Percentiles rank a stretch among this genome's conserved stretches.
These are phyloP conservation scores for Phytophthora tentaculata DNA, from an alignment of 352 stramenopile species.

Conservation along the genomic window DNA sequence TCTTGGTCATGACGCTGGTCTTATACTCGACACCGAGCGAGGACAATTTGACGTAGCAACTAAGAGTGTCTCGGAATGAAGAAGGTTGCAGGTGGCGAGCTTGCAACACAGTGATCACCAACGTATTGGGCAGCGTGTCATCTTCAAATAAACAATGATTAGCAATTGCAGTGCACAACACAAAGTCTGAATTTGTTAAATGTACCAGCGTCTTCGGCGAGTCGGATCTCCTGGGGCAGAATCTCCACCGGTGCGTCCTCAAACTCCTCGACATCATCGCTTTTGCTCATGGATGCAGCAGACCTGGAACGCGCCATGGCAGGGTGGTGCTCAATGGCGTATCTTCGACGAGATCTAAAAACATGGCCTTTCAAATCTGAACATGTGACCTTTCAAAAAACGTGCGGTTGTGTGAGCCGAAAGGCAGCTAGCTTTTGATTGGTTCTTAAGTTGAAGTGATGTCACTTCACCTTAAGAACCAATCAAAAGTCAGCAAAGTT, in stretches of 20 bases:
- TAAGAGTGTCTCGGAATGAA: slow-evolving; percentile 62
- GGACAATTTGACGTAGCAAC: slow-evolving; percentile 77
- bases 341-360: not conserved
- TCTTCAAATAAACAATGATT: slow-evolving; percentile 24
- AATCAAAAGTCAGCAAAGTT: slow-evolving; percentile 7
- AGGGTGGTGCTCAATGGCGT: not conserved
- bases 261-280: slow-evolving; percentile 14
- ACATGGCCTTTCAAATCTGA: not conserved
- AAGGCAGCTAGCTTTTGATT: too few species aligned
- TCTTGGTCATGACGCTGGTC: slow-evolving; percentile 74
- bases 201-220: slow-evolving; percentile 47
- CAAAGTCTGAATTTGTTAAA: not conserved
- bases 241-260: slow-evolving; percentile 62
- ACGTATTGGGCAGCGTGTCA: slow-evolving; percentile 72
- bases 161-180: not conserved
- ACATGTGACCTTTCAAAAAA: not conserved
- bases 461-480: too few species aligned
- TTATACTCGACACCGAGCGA: slow-evolving; percentile 72
- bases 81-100: slow-evolving; percentile 56
- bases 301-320: not conserved
- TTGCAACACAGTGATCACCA: slow-evolving; percentile 77
- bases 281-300: slow-evolving; percentile 3
- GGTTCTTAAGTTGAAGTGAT: too few species aligned
- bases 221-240: slow-evolving; percentile 58
- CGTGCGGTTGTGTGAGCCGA: slow-evolving; percentile 2